These are phyloP conservation scores for Diophrys appendiculata DNA, from an alignment of 73 alveolate species.

Conservation along the genomic window DNA sequence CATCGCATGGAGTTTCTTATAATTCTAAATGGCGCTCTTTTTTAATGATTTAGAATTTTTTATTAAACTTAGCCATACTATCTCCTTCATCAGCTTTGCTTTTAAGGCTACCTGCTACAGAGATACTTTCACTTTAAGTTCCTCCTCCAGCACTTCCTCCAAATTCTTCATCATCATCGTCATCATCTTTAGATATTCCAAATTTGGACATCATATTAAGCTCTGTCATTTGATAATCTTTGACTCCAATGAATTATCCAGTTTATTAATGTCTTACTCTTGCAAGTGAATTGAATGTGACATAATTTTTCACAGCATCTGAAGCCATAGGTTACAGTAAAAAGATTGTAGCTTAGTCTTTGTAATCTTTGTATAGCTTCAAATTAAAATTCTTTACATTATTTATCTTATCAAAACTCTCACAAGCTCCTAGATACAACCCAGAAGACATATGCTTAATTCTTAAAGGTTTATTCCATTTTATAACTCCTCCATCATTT, in stretches of 20 bases:
- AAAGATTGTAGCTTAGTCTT: not conserved
- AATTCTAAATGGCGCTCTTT: not conserved
- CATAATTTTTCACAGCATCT: not conserved
- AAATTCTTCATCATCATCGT: constrained; percentile 1
- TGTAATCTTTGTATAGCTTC: not conserved
- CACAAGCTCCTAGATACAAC: not conserved
- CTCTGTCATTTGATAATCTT: not conserved
- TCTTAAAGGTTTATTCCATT: not conserved
- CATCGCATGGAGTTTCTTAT: not conserved
- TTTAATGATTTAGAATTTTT: not conserved
- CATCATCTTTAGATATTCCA: not conserved
- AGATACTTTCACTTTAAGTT: not conserved
- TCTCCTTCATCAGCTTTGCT: not conserved
- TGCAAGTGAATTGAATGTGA: constrained; percentile 9
- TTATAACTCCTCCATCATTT: constrained; percentile 9
- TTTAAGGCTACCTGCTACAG: not conserved
- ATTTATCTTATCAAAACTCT: not conserved
- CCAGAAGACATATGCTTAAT: constrained; percentile 9
- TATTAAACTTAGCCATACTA: not conserved
- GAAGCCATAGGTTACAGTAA: not conserved
- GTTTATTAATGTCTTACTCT: not conserved
- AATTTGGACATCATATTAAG: not conserved
- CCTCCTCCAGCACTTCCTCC: not conserved
- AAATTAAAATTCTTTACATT: not conserved
- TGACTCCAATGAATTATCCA: not conserved